Evolutionary conservation across 257 asterid species (phyloP).

Genomic region (Plantago elongata): DNA sequence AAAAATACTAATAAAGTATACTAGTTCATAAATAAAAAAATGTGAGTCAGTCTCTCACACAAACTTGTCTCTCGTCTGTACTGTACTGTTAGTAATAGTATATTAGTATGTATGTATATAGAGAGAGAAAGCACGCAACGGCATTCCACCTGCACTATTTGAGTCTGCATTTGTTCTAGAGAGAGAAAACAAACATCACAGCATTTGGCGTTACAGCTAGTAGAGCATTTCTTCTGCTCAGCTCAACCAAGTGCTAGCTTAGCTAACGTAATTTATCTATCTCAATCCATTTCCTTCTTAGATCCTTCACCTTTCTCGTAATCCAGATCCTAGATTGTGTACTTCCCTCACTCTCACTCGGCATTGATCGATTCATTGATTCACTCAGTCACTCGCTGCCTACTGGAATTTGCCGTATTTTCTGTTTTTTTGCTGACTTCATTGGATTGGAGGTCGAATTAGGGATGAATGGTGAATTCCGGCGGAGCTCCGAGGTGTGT

Average conservation of each 20-base stretch:
- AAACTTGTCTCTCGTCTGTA: no score
- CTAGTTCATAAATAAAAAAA: no score
- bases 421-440: constrained; percentile 11
- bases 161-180: no score
- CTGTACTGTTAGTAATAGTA: no score
- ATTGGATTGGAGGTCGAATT: constrained; percentile 23
- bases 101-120: constrained; percentile 24
- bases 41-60: no score
- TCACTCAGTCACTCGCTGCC: not conserved
- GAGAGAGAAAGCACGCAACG: constrained; percentile 5
- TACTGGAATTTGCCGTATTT: constrained; percentile 4
- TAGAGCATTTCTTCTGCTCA: not conserved
- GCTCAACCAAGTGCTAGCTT: not conserved
- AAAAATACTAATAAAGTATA: no score
- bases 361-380: not conserved
- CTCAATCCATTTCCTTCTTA: constrained; percentile 10
- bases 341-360: constrained; percentile 22
- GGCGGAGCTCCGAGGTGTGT: constrained; percentile 50
- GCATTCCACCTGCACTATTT: constrained; percentile 14
- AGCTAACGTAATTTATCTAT: no score
- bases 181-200: constrained; percentile 12
- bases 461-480: constrained; percentile 33
- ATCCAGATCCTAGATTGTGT: constrained; percentile 19
- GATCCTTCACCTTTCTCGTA: constrained; percentile 41
- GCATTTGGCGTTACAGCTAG: not conserved